Evolutionary conservation across 208 protist genomes (phyloP), one percentile per base, ranked within the genome.

Genomic region (Trichomonas gallinae): DNA sequence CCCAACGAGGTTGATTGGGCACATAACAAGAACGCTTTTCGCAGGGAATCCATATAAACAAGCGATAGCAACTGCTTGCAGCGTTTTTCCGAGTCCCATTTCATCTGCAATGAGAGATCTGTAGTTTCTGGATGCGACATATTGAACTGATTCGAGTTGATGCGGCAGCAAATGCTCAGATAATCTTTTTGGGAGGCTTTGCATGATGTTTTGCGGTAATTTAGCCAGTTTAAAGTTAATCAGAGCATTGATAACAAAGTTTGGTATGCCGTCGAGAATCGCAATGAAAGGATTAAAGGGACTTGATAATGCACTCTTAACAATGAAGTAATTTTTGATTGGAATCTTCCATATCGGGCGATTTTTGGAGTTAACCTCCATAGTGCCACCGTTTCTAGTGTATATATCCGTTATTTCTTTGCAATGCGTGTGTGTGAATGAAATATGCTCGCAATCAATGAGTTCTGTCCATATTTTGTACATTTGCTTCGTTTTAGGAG

Each of bases 21-120:
- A 34, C 23, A 98, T 36, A 21, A 98, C 96, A 44, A 98, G 91
- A 21, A 97, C 46, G 51, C 96, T 97, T 48, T 98, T 96, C 2
- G 23, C 31, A 0, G 36, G 46, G 82, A 97, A 98, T 31, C 42
- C 36, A 17, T 23, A 42, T n/a, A 40, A 42, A 48, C 44, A 51
- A 0, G 96, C 88, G 34, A 96, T 83, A 34, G 82, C 26, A 40
- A 98, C 36, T 42, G 97, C 96, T 96, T 97, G 49, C 6, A 98
- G 89, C 34, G 97, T 97, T 96, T 98, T 98, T 2, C 97, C 97
- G n/a, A 97, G 87, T 15, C 97, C 97, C 97, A 98, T 98, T 36
- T 97, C 97, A 82, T 98, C 97, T 36, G 96, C 97, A 21, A 97
- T 49, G 0, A 97, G 96, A 23, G 82, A 46, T 17, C 97, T 49